Base-by-base conservation (phyloP, 768 basidiomycete species). In the Kwoniella sp. region DNA sequence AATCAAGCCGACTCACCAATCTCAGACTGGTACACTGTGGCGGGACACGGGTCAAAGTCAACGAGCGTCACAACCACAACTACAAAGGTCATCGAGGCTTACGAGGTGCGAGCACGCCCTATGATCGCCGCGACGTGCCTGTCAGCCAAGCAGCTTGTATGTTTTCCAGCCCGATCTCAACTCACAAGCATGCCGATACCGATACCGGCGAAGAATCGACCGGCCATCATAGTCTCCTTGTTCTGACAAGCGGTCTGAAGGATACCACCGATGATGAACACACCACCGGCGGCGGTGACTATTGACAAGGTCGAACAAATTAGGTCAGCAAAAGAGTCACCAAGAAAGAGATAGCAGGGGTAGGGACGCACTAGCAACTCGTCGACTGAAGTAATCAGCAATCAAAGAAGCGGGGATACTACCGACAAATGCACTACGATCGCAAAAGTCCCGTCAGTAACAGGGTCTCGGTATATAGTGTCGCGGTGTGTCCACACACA, bases 111-210 rank as follows among this genome's bases (percentile, higher is more conserved):
- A 64, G 50, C n/a, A 64, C 28, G 25, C 63, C 63, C 63, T 68
- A 63, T 1, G 61, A 26, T 34, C 5, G 5, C 34, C 34, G 13
- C 13, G 34, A 34, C 34, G 13, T 13, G 34, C 13, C 34, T 5
- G n/a, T 25, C 20, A n/a, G 89, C 91, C 60, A 88, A 26, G 86
- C 86, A 84, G 75, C 60, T 52, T 88, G 86, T 0, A 85, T 84
- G 31, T 87, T 86, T 55, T 87, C 87, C 57, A 87, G 79, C 20
- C 87, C 87, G 88, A 73, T 63, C 13, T 38, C 55, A 15, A 61
- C 62, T 30, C 50, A 63, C 62, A 37, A 75, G 47, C 55, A 63
- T 59, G 34, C 58, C 65, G 41, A 63, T 66, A 45, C 65, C 67
- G 34, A 67, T 28, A 82, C 85, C 85, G 8, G 85, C 86, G 57